These are phyloP conservation scores for Ascochyta fabae DNA, from an alignment of 2,329 filamentous ascomycete genomes.

Conservation along the genomic window DNA sequence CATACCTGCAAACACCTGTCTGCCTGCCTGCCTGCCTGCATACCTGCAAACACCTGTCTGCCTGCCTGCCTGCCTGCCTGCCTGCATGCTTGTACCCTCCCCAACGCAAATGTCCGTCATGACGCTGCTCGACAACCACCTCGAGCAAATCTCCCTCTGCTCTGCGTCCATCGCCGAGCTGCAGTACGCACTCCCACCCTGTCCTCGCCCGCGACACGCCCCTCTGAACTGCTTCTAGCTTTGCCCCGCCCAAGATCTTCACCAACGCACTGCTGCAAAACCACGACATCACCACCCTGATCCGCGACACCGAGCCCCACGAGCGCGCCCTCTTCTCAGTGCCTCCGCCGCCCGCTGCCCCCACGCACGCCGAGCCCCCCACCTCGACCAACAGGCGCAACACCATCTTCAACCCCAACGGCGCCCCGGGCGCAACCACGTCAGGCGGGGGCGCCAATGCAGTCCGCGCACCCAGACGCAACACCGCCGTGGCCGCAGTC, in stretches of 20 bases:
- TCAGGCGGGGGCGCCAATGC: conserved; percentile 49
- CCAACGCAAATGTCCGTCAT: conserved; percentile 34
- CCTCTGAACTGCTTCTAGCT: conserved; percentile 60
- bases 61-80: no score
- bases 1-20: no score
- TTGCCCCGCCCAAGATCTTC: conserved; percentile 91
- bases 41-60: no score
- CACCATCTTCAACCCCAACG: conserved; percentile 55
- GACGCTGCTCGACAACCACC: conserved; percentile 55
- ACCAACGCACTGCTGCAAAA: conserved; percentile 88
- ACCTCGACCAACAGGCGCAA: conserved; percentile 52
- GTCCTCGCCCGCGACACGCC: neutral
- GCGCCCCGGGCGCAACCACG: conserved; percentile 37
- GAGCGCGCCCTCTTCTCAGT: conserved; percentile 95
- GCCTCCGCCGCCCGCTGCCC: conserved; percentile 67
- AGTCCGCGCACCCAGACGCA: conserved; percentile 66
- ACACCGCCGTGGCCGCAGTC: conserved; percentile 88
- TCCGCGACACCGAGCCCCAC: conserved; percentile 93
- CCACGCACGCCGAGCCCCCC: conserved; percentile 56
- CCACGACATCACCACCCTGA: conserved; percentile 91
- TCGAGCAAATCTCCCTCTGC: conserved; percentile 59
- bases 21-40: no score
- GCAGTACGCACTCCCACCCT: conserved; percentile 40
- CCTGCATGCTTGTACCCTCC: no score
- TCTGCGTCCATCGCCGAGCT: conserved; percentile 57